Base-by-base conservation (phyloP, 768 basidiomycete genomes). In the Boletus tomentosulus region DNA sequence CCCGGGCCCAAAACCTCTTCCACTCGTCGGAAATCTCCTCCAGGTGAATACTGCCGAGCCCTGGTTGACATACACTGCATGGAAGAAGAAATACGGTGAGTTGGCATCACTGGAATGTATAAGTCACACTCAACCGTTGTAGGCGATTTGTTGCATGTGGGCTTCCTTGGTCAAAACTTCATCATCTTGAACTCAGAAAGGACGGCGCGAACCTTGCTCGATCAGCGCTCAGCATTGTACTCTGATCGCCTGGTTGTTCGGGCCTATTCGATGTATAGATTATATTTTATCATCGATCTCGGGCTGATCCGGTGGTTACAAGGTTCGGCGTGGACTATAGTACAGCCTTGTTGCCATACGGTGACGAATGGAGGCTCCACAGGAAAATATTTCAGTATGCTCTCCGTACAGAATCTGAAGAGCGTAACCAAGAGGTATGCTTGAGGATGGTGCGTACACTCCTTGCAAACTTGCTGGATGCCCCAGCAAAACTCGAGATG, bases 21-120 rank as follows among this genome's bases (percentile, higher is more conserved):
- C 70, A 4, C 38, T 70, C 19, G 39, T 70, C 24, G 69, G 69
- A 41, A 67, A 68, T 54, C 25, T 66, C 37, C 51, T 55, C 45
- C 62, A 66, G 41, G 30, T 72, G 34, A 65, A 71, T 38, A 53
- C 57, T 2, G 30, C 63, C 11, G 53, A 62, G n/a, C 67, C 72
- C 5, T 73, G 71, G 71, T 41, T 72, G 27, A 64, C 69, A 19
- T 72, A 71, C 51, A 60, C 72, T 12, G 51, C 62, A n/a, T 72
- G 72, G 72, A 62, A 59, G 56, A 59, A 64, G 53, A 57, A 49
- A 50, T 73, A 72, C 49, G 72, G 71, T 62, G 34, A 35, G 57
- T 39, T n/a, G n/a, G 10, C 3, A 16, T 11, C n/a, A 19, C 30
- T n/a, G 10, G n/a, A 31, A 16, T 6, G 28, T 19, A 19, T 46